Base-by-base conservation (phyloP, 2,329 filamentous ascomycete species). In the Escovopsis sp. region DNA sequence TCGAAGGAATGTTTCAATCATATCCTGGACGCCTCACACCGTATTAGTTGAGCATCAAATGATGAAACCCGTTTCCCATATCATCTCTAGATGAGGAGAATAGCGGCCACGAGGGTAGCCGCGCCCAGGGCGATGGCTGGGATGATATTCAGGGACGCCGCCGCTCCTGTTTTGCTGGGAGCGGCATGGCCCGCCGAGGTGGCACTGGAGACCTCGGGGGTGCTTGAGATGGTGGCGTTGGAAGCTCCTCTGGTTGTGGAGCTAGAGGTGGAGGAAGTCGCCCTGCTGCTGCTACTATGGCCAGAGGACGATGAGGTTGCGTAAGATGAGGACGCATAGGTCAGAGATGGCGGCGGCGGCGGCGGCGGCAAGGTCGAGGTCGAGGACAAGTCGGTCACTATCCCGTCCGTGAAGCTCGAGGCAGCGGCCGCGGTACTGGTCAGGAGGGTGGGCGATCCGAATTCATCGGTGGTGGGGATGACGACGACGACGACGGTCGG, bases 101-200 rank as follows among this genome's bases (percentile, higher is more conserved):
- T 53, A 36, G 52, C 44, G 35, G 53, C 47, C 40, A 61, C 28
- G 8, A 32, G 43, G 48, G 49, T 51, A 23, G 47, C 56, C 26
- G 51, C 40, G 36, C 53, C 57, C 30, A 60, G 40, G 34, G 48
- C 43, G 4, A 51, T 49, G n/a, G 47, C 49, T 6, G 53, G 48
- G 39, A 49, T 38, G 36, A 40, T 45, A 38, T 48, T 44, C 41
- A 50, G 47, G 33, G 49, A 47, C n/a, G 48, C 45, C 28, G 52
- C 57, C 23, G 54, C 59, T n/a, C 54, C 58, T 10, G 57, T 59
- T 26, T 58, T 50, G 26, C 55, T 53, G 35, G 56, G 54, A 7
- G 53, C 53, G 30, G 51, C 51, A 23, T 55, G 54, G 18, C 53
- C 50, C 19, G 55, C 51, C 10, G 51, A 46, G 34, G 57, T 50